Conservation (phyloP, 1,284 basidiomycete genomes). For the Sporisorium graminicola region DNA sequence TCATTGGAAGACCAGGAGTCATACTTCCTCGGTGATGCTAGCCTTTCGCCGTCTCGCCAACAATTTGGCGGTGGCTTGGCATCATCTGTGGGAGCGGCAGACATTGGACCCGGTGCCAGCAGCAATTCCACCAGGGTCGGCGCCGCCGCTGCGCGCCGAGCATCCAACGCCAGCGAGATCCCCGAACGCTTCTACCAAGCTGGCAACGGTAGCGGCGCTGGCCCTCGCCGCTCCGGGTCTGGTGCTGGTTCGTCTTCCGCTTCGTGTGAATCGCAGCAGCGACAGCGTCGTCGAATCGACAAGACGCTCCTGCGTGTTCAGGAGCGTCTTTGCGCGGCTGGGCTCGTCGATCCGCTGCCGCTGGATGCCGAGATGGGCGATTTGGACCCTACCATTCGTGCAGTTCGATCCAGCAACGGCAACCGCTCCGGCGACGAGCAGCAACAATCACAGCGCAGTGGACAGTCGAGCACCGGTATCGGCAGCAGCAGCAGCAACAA, state of each 20-base stretch:
- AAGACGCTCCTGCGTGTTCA: slow-evolving; percentile 56
- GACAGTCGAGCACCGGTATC: slow-evolving; percentile 9
- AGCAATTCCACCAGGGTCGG: slow-evolving; percentile 4
- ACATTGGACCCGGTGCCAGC: slow-evolving; percentile 5
- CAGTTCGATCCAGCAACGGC: slow-evolving; percentile 4
- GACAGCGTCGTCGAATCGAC: slow-evolving; percentile 53
- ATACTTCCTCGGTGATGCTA: slow-evolving; percentile 43
- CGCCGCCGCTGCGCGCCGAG: slow-evolving; percentile 12
- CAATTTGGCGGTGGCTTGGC: slow-evolving; percentile 10
- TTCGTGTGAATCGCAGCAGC: slow-evolving; percentile 14
- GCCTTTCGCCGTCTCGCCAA: slow-evolving; percentile 24
- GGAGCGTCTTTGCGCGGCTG: slow-evolving; percentile 59
- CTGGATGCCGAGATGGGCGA: slow-evolving; percentile 65
- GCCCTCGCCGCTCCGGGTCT: slow-evolving; percentile 7
- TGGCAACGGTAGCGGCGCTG: not conserved
- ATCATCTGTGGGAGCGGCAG: slow-evolving; percentile 22
- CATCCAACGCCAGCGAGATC: slow-evolving; percentile 25
- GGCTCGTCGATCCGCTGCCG: slow-evolving; percentile 60
- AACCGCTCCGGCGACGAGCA: slow-evolving; percentile 21
- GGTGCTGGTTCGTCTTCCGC: not conserved
- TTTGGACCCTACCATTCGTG: slow-evolving; percentile 47
- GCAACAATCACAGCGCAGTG: not conserved
- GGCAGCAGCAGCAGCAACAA: slow-evolving; percentile 2
- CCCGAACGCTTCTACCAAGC: slow-evolving; percentile 42
- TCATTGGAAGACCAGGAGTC: slow-evolving; percentile 48